phyloP scores from a whole-genome alignment of 2,329 filamentous ascomycete species.

The Nannizziopsis barbatae region DNA sequence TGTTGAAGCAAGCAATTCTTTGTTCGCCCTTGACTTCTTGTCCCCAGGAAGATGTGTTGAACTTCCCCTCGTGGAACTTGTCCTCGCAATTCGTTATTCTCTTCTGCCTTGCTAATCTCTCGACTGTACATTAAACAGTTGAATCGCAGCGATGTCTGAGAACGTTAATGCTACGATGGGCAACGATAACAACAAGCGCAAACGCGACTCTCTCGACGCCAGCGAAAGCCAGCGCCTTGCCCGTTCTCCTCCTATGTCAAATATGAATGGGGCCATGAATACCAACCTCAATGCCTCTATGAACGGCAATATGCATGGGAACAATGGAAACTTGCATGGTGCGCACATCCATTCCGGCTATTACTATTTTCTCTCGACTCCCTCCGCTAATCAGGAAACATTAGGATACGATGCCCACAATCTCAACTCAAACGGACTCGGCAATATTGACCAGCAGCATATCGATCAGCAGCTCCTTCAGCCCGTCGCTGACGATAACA shows the following conservation, averaged over 20 bases:
- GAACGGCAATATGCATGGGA: conserved; percentile 26
- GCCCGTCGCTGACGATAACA: conserved; percentile 38
- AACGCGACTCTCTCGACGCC: conserved; percentile 32
- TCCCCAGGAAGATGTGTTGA: no score
- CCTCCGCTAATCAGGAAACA: conserved; percentile 20
- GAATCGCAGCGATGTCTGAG: conserved; percentile 1
- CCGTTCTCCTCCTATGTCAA: conserved; percentile 28
- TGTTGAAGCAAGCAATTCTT: no score
- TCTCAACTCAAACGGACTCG: conserved; percentile 21
- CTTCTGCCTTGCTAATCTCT: background rate
- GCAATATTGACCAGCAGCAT: conserved; percentile 26
- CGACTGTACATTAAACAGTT: no score
- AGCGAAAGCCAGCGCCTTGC: conserved; percentile 34
- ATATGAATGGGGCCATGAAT: conserved; percentile 11
- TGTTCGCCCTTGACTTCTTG: no score
- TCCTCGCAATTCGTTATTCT: background rate
- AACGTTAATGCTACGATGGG: conserved; percentile 3
- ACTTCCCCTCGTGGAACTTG: background rate
- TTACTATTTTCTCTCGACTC: conserved; percentile 24
- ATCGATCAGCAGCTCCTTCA: conserved; percentile 40
- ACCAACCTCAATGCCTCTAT: conserved; percentile 16
- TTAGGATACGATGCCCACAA: conserved; percentile 29
- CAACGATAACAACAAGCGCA: conserved; percentile 26
- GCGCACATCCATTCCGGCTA: conserved; percentile 18
- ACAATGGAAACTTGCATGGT: conserved; percentile 13